Evolutionary conservation across 1,284 basidiomycete genomes (phyloP).

Genomic region (Austroboletus novae-zelandiae): DNA sequence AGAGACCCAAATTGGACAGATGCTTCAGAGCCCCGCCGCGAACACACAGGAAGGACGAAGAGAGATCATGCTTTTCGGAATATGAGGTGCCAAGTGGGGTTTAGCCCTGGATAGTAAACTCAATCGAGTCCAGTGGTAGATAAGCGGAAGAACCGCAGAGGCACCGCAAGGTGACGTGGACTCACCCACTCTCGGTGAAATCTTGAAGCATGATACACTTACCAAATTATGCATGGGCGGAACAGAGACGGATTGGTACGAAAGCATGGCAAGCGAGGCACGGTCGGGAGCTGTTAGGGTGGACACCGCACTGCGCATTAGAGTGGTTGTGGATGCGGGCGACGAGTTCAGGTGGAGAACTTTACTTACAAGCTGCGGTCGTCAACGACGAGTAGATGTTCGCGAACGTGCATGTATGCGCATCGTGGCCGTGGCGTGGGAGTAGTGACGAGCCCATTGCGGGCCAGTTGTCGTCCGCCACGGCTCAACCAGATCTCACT

Average conservation of each 20-base stretch:
- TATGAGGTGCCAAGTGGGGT: background rate
- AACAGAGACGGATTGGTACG: slow-evolving; percentile 3
- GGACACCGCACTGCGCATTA: background rate
- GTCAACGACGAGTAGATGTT: background rate
- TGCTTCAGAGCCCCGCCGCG: slow-evolving; percentile 9
- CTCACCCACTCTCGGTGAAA: slow-evolving; percentile 1
- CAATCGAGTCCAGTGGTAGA: background rate
- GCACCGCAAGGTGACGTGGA: slow-evolving; percentile 1
- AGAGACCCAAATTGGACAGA: slow-evolving; percentile 3
- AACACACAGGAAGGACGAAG: slow-evolving; percentile 1
- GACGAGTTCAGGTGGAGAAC: background rate
- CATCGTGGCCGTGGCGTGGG: slow-evolving; percentile 23
- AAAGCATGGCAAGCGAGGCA: background rate
- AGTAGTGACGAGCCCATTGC: background rate
- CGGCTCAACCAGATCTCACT: slow-evolving; percentile 7
- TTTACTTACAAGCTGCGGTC: background rate
- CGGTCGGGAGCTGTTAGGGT: slow-evolving; percentile 4
- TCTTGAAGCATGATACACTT: slow-evolving; percentile 1
- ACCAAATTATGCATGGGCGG: slow-evolving; percentile 4
- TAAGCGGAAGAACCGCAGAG: slow-evolving; percentile 12
- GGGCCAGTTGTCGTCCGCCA: slow-evolving; percentile 8
- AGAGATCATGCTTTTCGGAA: background rate
- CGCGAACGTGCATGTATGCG: slow-evolving; percentile 4
- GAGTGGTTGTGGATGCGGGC: background rate
- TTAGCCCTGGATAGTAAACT: slow-evolving; percentile 3